phyloP scores from a whole-genome alignment of 371 early-diverging fungal species.

The Mortierella sp. region DNA sequence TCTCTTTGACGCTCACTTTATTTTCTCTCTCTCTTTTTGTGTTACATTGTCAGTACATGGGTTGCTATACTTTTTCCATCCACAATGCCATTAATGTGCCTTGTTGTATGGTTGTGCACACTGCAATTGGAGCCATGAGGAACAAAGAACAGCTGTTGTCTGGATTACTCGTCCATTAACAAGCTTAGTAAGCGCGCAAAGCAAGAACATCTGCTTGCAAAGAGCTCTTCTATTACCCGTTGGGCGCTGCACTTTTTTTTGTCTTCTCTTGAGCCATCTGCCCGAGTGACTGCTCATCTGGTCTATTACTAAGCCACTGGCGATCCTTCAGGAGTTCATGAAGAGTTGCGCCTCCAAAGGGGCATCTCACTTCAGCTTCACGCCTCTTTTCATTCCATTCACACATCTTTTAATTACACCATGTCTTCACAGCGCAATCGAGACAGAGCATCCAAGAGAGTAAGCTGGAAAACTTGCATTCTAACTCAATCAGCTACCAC shows the following conservation, averaged over 20 bases:
- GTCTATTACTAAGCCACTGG: not conserved
- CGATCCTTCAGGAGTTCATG: not conserved
- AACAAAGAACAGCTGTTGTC: not conserved
- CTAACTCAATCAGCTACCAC: not conserved
- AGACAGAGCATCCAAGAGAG: slow-evolving; percentile 41
- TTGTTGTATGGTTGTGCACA: not conserved
- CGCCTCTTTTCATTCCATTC: not conserved
- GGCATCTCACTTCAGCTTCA: not conserved
- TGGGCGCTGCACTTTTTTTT: slow-evolving; percentile 1
- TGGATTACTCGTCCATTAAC: not conserved
- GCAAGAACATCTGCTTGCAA: not conserved
- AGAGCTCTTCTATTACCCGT: not conserved
- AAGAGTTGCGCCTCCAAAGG: not conserved
- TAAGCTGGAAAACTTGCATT: not conserved
- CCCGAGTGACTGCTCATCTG: not conserved
- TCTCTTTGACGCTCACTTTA: slow-evolving; percentile 6
- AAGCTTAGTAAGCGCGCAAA: not conserved
- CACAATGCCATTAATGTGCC: no score
- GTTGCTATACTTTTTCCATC: not conserved
- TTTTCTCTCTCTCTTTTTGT: not conserved
- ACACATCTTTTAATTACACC: not conserved
- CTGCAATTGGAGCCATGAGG: not conserved
- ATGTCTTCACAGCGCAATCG: slow-evolving; percentile 32
- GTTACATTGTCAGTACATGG: not conserved
- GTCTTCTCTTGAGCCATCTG: no score